A percentile compares a stretch with the other conserved stretches of the same genome.
These are phyloP conservation scores for Crithidia fasciculata DNA, from an alignment of 208 protist genomes.

Conservation along the genomic window DNA sequence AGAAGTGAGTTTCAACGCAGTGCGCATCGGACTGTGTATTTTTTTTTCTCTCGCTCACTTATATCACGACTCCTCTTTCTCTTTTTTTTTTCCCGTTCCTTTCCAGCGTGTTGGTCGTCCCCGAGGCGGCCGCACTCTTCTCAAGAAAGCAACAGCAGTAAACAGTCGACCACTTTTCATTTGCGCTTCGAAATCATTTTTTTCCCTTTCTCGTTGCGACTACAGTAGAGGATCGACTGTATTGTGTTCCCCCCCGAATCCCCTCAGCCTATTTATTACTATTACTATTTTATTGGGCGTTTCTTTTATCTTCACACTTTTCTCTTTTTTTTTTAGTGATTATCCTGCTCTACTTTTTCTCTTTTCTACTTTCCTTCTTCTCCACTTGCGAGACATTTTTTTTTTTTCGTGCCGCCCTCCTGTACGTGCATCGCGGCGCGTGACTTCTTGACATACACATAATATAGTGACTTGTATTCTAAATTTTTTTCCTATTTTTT, in stretches of 20 bases:
- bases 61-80: neutral
- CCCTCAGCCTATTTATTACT: no score
- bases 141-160: no score
- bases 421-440: no score
- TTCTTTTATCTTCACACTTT: neutral
- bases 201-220: no score
- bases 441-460: no score
- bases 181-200: no score
- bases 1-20: no score
- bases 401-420: neutral
- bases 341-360: slow-evolving; percentile 8
- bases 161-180: no score
- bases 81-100: neutral
- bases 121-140: no score
- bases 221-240: no score
- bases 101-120: neutral
- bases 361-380: neutral
- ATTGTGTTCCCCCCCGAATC: no score
- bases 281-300: neutral
- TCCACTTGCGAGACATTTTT: neutral
- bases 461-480: neutral
- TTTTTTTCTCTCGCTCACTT: neutral
- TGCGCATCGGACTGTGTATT: neutral
- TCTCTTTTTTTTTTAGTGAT: neutral
- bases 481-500: neutral